Percentiles rank a stretch among this genome's conserved stretches.
Evolutionary conservation across 2,329 filamentous ascomycete genomes (phyloP).

Genomic region (Apiospora aurea): DNA sequence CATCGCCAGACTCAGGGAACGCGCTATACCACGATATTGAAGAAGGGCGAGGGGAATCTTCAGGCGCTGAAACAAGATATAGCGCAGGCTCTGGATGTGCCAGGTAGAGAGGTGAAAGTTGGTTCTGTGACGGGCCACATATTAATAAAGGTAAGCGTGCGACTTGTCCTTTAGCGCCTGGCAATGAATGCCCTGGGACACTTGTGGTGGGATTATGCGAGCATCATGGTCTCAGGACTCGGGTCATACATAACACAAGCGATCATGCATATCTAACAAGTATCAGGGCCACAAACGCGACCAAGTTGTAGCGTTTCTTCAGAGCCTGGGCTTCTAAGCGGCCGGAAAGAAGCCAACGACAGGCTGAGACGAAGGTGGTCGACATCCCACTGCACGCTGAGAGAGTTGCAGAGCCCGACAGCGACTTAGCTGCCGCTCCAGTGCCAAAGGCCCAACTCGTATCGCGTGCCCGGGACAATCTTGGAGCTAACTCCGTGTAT

Average conservation of each 20-base stretch:
- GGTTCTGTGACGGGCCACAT: conserved; percentile 75
- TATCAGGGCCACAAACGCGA: conserved; percentile 35
- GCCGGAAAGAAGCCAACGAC: background rate
- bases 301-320: conserved; percentile 36
- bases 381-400: conserved; percentile 1
- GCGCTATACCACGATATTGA: conserved; percentile 74
- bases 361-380: conserved; percentile 2
- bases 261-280: conserved; percentile 18
- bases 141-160: conserved; percentile 68
- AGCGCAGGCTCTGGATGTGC: conserved; percentile 61
- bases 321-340: conserved; percentile 37
- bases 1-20: conserved; percentile 76
- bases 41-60: conserved; percentile 80
- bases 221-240: background rate
- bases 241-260: background rate
- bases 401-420: background rate
- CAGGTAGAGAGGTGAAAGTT: conserved; percentile 59
- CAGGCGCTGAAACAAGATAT: conserved; percentile 70
- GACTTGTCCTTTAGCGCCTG: background rate
- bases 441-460: background rate
- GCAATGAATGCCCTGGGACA: background rate
- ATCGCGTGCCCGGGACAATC: background rate
- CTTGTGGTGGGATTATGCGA: background rate
- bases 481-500: conserved; percentile 18
- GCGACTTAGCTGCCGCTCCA: conserved; percentile 3